These are phyloP conservation scores for Mesembryanthemum crystallinum DNA, from an alignment of 148 eudicot species.

Conservation along the genomic window DNA sequence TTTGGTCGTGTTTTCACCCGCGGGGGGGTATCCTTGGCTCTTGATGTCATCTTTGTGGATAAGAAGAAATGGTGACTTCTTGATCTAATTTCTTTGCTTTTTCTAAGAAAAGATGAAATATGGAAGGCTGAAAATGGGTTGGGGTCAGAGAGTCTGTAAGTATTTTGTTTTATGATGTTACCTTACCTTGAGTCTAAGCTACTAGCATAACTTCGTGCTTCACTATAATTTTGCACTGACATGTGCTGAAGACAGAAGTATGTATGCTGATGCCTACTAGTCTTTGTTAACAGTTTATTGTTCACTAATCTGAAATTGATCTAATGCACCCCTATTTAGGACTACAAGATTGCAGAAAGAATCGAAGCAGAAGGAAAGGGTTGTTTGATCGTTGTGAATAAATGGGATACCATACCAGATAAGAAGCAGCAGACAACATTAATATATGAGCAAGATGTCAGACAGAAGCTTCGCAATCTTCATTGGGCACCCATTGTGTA, in stretches of 20 bases:
- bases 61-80: neutral
- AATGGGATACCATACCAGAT: conserved; percentile 97
- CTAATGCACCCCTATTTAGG: conserved; percentile 37
- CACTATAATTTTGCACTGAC: neutral
- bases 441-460: conserved; percentile 82
- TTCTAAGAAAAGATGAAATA: neutral
- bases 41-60: neutral
- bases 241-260: neutral
- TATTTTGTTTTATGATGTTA: neutral
- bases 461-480: conserved; percentile 80
- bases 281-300: neutral
- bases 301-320: neutral
- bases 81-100: neutral
- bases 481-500: conserved; percentile 98
- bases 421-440: conserved; percentile 80
- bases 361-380: conserved; percentile 97
- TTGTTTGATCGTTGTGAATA: conserved; percentile 93
- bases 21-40: too few relatives aligned
- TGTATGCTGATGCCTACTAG: neutral
- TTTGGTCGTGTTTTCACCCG: too few relatives aligned
- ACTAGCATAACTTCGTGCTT: conserved; percentile 2
- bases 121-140: neutral
- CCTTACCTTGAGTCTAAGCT: neutral
- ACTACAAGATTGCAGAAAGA: conserved; percentile 91
- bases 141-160: neutral